Evolutionary conservation across 2,329 filamentous ascomycete genomes (phyloP).

Genomic region (Aspergillus sp.): DNA sequence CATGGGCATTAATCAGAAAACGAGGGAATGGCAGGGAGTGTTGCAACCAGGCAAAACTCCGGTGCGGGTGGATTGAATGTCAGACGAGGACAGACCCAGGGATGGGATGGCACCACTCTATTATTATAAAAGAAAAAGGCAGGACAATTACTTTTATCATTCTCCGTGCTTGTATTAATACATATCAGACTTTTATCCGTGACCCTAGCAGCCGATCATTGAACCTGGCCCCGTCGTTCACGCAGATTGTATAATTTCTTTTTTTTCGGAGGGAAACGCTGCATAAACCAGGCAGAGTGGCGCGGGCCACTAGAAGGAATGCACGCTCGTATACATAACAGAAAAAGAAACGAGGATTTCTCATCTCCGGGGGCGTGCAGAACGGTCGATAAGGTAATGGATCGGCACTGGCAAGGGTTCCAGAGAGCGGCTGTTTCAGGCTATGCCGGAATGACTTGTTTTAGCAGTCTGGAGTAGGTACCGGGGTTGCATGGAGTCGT

Average conservation of each 20-base stretch:
- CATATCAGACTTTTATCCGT: background rate
- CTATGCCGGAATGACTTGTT: background rate
- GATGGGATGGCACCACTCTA: background rate
- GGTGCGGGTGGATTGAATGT: background rate
- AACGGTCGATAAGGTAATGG: background rate
- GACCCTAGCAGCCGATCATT: background rate
- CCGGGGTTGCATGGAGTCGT: too few species aligned
- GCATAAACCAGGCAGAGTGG: background rate
- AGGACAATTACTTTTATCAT: too few species aligned
- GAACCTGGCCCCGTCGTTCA: background rate
- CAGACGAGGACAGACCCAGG: background rate
- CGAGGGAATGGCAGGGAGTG: background rate
- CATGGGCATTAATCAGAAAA: background rate
- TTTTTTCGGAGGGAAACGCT: background rate
- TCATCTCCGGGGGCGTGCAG: background rate
- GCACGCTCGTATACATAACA: background rate
- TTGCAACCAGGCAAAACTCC: background rate
- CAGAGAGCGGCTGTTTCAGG: background rate
- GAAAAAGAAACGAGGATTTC: background rate
- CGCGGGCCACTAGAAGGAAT: background rate
- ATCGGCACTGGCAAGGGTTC: background rate
- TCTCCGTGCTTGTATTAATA: too few species aligned
- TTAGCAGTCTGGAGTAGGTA: too few species aligned
- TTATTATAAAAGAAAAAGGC: background rate
- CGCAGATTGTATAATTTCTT: background rate